Base-by-base conservation (phyloP, 345 rosid genomes). In the Salix udensis region DNA sequence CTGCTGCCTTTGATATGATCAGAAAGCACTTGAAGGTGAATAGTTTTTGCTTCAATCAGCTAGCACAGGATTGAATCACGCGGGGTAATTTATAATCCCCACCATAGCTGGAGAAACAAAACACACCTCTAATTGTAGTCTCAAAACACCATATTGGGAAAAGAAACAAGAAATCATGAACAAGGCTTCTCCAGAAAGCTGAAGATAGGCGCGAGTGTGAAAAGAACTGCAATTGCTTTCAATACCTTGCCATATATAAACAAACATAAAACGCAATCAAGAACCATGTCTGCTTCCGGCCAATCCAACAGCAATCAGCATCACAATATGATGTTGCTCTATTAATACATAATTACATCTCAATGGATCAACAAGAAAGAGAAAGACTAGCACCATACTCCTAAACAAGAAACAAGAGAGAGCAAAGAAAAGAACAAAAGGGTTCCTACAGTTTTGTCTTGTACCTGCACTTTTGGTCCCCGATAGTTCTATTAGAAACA, bases 401-500 rank as follows among this genome's bases (percentile, higher is more conserved):
- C 6, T n/a, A 40, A 40, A 9, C 1, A 37, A 31, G 36, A 34
- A 28, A 28, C 36, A 36, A 19, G 36, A 67, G 21, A 30, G 44
- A 26, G 34, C n/a, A 31, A 36, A 19, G 69, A 66, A 18, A 10
- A n/a, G 69, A 30, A 44, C 72, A 69, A 8, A 53, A 36, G 7
- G 2, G 60, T n/a, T 15, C 37, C 80, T 88, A 95, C 13, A 95
- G 65, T 80, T 89, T 84, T 11, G 92, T 87, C 69, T 90, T 87
- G 34, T 85, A 87, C 72, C 72, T 86, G 80, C 99, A 96, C 5
- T 74, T 77, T 69, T 82, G 93, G 61, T 87, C 84, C 31, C 86
- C 89, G 11, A 89, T 68, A 2, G 84, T 89, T 0, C 83, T 76
- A 68, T 87, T 87, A 1, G 86, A 48, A 39, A 88, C 16, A 73